Conservation (phyloP, 805 yeast genomes). For the Saturnispora zaruensis region DNA sequence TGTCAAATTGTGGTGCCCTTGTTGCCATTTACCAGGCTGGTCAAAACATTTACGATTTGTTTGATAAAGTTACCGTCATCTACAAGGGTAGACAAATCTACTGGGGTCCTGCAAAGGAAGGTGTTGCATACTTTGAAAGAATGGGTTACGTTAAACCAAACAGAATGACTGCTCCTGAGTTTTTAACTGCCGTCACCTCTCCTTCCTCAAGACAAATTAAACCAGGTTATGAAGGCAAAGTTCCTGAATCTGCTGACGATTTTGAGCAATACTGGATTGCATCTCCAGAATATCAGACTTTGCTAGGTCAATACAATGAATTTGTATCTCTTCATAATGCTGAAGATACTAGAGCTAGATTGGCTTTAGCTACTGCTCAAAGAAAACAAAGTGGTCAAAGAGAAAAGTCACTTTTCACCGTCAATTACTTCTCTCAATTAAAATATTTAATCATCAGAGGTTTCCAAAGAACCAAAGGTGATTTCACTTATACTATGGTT, state of each 20-base stretch:
- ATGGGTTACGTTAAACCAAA: slow-evolving; percentile 61
- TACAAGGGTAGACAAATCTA: slow-evolving; percentile 56
- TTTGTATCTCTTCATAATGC: slow-evolving; percentile 31
- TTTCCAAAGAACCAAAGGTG: slow-evolving; percentile 51
- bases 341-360: slow-evolving; percentile 34
- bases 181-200: slow-evolving; percentile 58
- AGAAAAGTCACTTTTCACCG: slow-evolving; percentile 28
- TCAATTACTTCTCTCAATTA: slow-evolving; percentile 42
- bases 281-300: slow-evolving; percentile 44
- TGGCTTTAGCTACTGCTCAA: slow-evolving; percentile 33
- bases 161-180: slow-evolving; percentile 65
- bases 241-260: slow-evolving; percentile 49
- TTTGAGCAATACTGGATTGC: slow-evolving; percentile 51
- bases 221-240: slow-evolving; percentile 46
- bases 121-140: slow-evolving; percentile 46
- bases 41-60: slow-evolving; percentile 52
- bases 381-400: slow-evolving; percentile 33
- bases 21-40: slow-evolving; percentile 65
- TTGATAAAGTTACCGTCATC: slow-evolving; percentile 51
- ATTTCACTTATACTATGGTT: slow-evolving; percentile 47
- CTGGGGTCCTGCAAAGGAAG: slow-evolving; percentile 47
- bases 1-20: slow-evolving; percentile 48
- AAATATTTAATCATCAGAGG: slow-evolving; percentile 47
- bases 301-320: slow-evolving; percentile 32
- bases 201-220: slow-evolving; percentile 46